Conservation (phyloP, 768 basidiomycete genomes). For the Agrocybe chaxingu region DNA sequence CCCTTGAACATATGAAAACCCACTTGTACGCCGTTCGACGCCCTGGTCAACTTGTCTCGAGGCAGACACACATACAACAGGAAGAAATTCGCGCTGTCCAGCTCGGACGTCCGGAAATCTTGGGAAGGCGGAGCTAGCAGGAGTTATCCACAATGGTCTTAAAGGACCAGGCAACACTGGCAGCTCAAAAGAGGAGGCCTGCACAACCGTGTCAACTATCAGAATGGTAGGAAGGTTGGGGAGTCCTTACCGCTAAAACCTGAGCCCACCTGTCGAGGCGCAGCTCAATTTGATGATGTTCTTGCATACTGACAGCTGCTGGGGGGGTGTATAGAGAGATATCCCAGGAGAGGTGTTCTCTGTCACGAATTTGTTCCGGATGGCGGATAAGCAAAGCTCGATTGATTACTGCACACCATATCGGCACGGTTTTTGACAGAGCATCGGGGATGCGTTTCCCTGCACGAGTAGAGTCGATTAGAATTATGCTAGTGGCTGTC, state of each 20-base stretch:
- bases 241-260: constrained; percentile 54
- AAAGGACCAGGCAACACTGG: constrained; percentile 63
- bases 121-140: constrained; percentile 53
- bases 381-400: constrained; percentile 43
- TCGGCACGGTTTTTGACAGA: constrained; percentile 87
- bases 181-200: constrained; percentile 74
- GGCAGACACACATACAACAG: constrained; percentile 84
- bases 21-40: constrained; percentile 56
- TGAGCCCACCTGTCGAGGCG: constrained; percentile 67
- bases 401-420: constrained; percentile 93
- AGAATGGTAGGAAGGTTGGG: neutral
- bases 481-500: constrained; percentile 51
- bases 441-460: constrained; percentile 96
- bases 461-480: constrained; percentile 90
- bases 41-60: constrained; percentile 67
- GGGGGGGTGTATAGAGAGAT: constrained; percentile 67
- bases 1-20: constrained; percentile 88
- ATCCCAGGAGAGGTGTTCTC: constrained; percentile 45
- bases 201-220: neutral
- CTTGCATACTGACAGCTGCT: constrained; percentile 63
- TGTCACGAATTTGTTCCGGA: constrained; percentile 15
- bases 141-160: constrained; percentile 87
- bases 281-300: constrained; percentile 75
- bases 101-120: constrained; percentile 22
- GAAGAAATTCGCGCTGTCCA: constrained; percentile 34